A percentile compares a stretch with the other conserved stretches of the same genome.
phyloP scores from a whole-genome alignment of 148 eudicot genomes.

The Simmondsia chinensis region DNA sequence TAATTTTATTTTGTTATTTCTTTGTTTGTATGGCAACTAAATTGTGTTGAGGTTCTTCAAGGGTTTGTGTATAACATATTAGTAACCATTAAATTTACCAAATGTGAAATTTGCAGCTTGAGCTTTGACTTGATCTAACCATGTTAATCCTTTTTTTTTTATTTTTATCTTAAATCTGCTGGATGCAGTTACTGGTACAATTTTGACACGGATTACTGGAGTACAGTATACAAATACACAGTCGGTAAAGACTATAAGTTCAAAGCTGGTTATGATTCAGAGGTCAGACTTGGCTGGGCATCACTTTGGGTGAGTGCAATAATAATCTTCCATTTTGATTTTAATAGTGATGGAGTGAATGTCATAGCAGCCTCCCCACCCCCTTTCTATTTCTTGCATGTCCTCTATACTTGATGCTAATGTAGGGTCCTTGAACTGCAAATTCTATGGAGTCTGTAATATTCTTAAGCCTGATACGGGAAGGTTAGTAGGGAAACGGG shows the following conservation, averaged over 20 bases:
- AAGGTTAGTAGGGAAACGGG: no score
- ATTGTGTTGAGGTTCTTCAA: no score
- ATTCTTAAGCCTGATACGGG: no score
- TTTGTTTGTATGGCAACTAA: no score
- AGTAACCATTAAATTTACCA: no score
- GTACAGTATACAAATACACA: conserved; percentile 80
- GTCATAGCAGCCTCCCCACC: no score
- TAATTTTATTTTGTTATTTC: no score
- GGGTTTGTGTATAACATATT: no score
- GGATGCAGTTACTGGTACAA: conserved; percentile 75
- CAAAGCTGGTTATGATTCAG: conserved; percentile 96
- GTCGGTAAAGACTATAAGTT: conserved; percentile 84
- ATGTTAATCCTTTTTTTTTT: neutral
- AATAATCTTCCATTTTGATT: neutral
- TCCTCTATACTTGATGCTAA: no score
- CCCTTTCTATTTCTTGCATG: no score
- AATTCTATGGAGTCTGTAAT: no score
- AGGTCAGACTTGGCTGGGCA: conserved; percentile 87
- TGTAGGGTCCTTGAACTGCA: no score
- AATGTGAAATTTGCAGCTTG: neutral
- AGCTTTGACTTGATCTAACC: neutral
- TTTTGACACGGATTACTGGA: conserved; percentile 81
- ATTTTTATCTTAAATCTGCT: conserved; percentile 1
- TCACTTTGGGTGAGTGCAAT: conserved; percentile 78
- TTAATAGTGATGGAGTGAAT: neutral